phyloP scores from a whole-genome alignment of 2,329 filamentous ascomycete species.

The Alternaria sp. region DNA sequence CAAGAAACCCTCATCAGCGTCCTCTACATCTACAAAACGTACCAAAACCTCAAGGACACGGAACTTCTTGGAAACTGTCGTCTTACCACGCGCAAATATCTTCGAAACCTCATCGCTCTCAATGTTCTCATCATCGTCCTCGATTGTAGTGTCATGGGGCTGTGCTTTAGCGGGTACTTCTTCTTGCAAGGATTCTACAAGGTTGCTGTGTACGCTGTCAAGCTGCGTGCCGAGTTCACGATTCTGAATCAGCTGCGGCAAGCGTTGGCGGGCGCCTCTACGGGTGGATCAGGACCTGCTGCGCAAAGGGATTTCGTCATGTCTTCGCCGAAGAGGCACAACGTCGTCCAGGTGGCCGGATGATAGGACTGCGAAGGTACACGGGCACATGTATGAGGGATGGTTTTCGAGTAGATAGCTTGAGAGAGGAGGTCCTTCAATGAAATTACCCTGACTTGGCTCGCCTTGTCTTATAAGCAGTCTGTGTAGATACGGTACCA shows the following conservation, averaged over 20 bases:
- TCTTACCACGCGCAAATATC: conserved; percentile 25
- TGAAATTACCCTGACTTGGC: background rate
- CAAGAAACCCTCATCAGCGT: conserved; percentile 51
- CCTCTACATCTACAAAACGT: conserved; percentile 62
- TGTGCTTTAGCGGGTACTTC: conserved; percentile 52
- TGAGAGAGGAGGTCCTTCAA: background rate
- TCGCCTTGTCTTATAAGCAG: background rate
- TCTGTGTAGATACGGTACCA: background rate
- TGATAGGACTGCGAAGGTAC: background rate
- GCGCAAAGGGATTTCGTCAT: background rate
- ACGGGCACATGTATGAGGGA: background rate
- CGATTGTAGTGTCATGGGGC: conserved; percentile 51
- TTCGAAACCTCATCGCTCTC: conserved; percentile 49
- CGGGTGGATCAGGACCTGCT: background rate
- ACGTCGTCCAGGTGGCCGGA: background rate
- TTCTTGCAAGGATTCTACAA: conserved; percentile 53
- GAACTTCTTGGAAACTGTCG: conserved; percentile 27
- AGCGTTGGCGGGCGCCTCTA: conserved; percentile 8
- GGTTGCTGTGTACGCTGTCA: conserved; percentile 54
- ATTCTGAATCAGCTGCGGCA: conserved; percentile 56
- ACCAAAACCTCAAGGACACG: conserved; percentile 50
- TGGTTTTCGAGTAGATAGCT: background rate
- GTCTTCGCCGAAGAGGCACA: background rate
- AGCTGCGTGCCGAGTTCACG: conserved; percentile 62
- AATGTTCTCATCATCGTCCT: conserved; percentile 54